These are phyloP conservation scores for Monosporascus sp. DNA, from an alignment of 2,329 filamentous ascomycete species.

Conservation along the genomic window DNA sequence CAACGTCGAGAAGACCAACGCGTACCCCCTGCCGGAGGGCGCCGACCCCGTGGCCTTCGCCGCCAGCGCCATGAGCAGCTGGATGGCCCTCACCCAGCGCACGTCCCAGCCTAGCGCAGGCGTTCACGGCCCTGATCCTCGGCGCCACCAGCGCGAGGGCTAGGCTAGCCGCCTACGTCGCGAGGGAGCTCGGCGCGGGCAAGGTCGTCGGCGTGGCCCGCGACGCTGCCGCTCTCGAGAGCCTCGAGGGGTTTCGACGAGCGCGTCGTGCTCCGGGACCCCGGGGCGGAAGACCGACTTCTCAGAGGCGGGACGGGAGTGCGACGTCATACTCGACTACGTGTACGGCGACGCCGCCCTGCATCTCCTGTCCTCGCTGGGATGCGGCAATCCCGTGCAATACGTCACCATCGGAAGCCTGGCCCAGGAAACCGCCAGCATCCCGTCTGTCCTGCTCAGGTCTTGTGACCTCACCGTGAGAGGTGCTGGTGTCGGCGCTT, in stretches of 20 bases:
- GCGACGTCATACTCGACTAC: conserved; percentile 54
- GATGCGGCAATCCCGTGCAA: conserved; percentile 38
- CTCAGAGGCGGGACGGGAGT: conserved; percentile 31
- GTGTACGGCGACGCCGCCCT: conserved; percentile 44
- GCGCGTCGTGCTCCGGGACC: conserved; percentile 37
- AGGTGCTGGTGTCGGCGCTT: conserved; percentile 41
- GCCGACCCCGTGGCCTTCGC: no score
- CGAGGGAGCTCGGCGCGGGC: no score
- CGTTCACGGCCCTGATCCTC: no score
- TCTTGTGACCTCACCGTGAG: conserved; percentile 27
- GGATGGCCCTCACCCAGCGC: no score
- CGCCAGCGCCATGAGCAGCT: no score
- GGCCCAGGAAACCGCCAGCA: conserved; percentile 25
- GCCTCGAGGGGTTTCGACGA: conserved; percentile 34
- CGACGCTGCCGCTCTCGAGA: conserved; percentile 35
- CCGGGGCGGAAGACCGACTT: conserved; percentile 39
- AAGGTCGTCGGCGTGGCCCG: no score
- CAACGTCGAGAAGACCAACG: no score
- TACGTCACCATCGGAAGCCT: conserved; percentile 46
- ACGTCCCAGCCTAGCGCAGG: no score
- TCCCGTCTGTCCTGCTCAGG: conserved; percentile 40
- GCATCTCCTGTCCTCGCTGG: conserved; percentile 36
- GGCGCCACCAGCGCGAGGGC: no score
- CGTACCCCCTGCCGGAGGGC: no score
- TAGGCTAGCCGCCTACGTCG: no score